Percentiles rank a stretch among this genome's conserved stretches.
phyloP scores from a whole-genome alignment of 257 asterid genomes.

The Solanum ossicruentum region DNA sequence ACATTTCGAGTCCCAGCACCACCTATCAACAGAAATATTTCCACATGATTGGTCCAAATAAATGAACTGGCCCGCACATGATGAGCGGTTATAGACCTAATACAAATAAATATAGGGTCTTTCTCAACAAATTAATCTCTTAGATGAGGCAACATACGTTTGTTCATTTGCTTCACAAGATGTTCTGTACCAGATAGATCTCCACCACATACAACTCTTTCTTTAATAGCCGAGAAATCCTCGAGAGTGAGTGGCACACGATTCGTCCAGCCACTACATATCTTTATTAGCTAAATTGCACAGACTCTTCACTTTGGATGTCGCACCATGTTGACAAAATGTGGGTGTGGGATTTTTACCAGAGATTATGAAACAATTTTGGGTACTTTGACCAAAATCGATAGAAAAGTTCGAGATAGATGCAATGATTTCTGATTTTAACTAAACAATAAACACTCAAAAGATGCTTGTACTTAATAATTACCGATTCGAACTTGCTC shows the following conservation, averaged over 20 bases:
- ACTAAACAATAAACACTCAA: not conserved
- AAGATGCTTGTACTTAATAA: not conserved
- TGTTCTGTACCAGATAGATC: not conserved
- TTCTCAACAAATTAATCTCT: not conserved
- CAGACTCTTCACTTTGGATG: not conserved
- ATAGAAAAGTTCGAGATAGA: not conserved
- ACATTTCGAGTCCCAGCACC: not conserved
- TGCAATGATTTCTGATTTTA: not conserved
- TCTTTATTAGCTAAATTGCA: not conserved
- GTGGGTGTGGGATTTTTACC: not conserved
- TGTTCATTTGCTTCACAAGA: not conserved
- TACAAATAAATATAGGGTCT: not conserved
- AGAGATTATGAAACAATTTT: not conserved
- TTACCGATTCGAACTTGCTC: not conserved
- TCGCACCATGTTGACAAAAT: not conserved
- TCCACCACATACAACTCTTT: not conserved
- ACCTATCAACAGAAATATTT: not conserved
- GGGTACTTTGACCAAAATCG: not conserved
- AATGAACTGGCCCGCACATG: not conserved
- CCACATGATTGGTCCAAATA: not conserved
- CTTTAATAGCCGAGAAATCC: not conserved
- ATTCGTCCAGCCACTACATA: not conserved
- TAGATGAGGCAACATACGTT: not conserved
- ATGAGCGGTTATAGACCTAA: not conserved
- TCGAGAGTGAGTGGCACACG: not conserved